Conservation (phyloP, 192 early-diverging fungal genomes). For the Piromyces sp. region DNA sequence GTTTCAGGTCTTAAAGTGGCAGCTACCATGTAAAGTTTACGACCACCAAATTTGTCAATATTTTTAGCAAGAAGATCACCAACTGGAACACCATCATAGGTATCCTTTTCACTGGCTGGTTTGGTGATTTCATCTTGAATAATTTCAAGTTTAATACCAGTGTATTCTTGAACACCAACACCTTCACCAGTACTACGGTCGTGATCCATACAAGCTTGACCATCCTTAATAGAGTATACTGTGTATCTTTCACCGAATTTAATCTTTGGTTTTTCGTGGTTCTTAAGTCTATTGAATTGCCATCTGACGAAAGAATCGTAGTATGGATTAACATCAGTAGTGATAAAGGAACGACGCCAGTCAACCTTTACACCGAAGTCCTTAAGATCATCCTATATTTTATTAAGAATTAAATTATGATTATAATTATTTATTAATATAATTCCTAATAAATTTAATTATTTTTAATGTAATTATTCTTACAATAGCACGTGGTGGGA, state of each 20-base stretch:
- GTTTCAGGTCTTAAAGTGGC: constrained; percentile 95
- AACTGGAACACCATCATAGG: constrained; percentile 30
- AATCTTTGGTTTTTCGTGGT: constrained; percentile 46
- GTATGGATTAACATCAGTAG: constrained; percentile 93
- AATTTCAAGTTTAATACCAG: constrained; percentile 82
- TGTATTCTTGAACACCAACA: constrained; percentile 87
- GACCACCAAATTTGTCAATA: constrained; percentile 39
- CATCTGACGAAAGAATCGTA: constrained; percentile 95
- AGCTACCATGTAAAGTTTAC: constrained; percentile 77
- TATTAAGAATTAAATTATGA: too few species aligned
- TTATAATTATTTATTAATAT: too few species aligned
- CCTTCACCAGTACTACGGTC: constrained; percentile 87
- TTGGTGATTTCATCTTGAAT: constrained; percentile 24
- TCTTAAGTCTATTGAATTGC: constrained; percentile 84
- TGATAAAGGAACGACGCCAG: constrained; percentile 93
- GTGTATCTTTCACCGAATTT: constrained; percentile 94
- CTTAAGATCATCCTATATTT: constrained; percentile 32
- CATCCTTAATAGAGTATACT: constrained; percentile 86
- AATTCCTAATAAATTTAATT: too few species aligned
- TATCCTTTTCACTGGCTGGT: constrained; percentile 11
- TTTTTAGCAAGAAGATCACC: constrained; percentile 17
- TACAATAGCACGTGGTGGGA: constrained; percentile 68
- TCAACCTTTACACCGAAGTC: constrained; percentile 45
- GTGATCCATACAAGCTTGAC: constrained; percentile 98
- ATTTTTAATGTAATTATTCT: too few species aligned